A percentile compares a stretch with the other conserved stretches of the same genome.
Evolutionary conservation across 306 rosid genomes (phyloP).

Genomic region (Fragaria nilgerrensis): DNA sequence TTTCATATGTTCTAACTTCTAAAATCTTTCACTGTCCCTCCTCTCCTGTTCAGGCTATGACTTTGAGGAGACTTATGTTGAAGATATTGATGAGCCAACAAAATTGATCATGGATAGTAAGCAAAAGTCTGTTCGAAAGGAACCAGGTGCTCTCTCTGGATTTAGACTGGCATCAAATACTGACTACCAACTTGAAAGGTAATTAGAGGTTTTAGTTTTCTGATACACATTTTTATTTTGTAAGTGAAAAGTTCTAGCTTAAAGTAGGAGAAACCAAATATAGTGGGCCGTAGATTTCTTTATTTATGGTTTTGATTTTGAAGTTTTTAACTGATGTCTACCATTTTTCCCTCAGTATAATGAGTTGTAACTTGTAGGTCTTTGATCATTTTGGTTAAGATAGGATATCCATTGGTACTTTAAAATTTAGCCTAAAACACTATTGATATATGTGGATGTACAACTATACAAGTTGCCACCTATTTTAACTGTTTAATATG

Average conservation of each 20-base stretch:
- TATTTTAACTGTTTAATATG: not conserved
- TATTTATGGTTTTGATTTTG: not conserved
- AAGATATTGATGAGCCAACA: conserved; percentile 79
- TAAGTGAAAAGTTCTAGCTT: not conserved
- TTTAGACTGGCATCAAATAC: conserved; percentile 73
- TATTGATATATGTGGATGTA: not conserved
- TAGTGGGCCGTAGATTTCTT: not conserved
- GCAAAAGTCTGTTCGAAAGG: conserved; percentile 48
- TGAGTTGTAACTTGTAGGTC: not conserved
- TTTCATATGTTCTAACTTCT: not conserved
- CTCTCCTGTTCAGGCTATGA: conserved; percentile 56
- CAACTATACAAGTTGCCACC: not conserved
- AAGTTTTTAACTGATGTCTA: not conserved
- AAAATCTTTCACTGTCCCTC: not conserved
- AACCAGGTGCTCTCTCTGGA: conserved; percentile 61
- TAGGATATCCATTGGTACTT: not conserved
- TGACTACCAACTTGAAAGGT: conserved; percentile 83
- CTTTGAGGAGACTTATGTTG: conserved; percentile 66
- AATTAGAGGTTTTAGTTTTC: conserved; percentile 18
- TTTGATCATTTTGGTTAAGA: not conserved
- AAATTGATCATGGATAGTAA: conserved; percentile 46
- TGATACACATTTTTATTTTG: not conserved
- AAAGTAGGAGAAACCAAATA: not conserved
- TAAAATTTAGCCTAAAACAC: not conserved
- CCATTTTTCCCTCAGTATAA: not conserved